Conservation (phyloP, 192 early-diverging fungal species). For the Podila epigama region DNA sequence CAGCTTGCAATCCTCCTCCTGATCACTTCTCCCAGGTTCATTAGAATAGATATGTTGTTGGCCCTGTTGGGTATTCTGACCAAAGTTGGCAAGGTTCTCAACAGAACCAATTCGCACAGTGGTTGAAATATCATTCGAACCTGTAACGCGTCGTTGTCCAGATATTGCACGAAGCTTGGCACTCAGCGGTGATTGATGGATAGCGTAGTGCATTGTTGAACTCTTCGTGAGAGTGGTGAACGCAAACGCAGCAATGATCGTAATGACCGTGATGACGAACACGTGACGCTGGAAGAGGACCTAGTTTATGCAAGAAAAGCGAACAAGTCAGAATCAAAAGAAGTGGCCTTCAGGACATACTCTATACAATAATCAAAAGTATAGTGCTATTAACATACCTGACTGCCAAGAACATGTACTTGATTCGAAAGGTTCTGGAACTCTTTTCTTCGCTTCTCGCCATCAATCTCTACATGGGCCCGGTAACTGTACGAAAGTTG, state of each 20-base stretch:
- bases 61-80: conserved; percentile 10
- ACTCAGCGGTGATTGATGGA: conserved; percentile 40
- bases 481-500: conserved; percentile 49
- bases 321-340: no score
- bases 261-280: conserved; percentile 41
- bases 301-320: conserved; percentile 3
- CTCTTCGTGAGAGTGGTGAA: conserved; percentile 53
- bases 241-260: conserved; percentile 43
- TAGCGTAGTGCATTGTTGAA: conserved; percentile 44
- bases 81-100: conserved; percentile 27
- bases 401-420: conserved; percentile 54
- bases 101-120: conserved; percentile 44
- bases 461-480: conserved; percentile 48
- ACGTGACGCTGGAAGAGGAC: conserved; percentile 55
- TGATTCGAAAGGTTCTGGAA: conserved; percentile 50
- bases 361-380: no score
- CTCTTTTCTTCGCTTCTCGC: conserved; percentile 49
- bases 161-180: conserved; percentile 41
- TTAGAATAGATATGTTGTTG: neutral
- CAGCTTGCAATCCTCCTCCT: conserved; percentile 8
- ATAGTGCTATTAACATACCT: no score
- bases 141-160: conserved; percentile 3
- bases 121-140: conserved; percentile 2
- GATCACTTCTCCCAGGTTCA: neutral
- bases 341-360: no score